A percentile compares a stretch with the other conserved stretches of the same genome.
These are phyloP conservation scores for Sugiyamaella lignohabitans DNA, from an alignment of 805 yeast genomes.

Conservation along the genomic window DNA sequence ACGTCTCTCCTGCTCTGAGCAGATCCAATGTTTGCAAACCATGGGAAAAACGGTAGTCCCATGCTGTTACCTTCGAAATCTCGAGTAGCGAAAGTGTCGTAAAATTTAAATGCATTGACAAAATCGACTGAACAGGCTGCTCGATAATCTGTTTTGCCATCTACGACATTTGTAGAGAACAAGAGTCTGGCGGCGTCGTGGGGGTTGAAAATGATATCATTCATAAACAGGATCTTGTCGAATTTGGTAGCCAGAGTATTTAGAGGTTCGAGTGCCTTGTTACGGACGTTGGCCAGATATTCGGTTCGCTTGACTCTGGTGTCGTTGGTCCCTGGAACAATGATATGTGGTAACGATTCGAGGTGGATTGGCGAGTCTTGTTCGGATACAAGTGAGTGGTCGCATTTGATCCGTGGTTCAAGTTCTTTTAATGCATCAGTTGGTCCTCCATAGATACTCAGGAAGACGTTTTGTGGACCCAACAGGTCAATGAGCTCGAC, in stretches of 20 bases:
- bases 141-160: constrained; percentile 12
- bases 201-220: constrained; percentile 15
- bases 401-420: constrained; percentile 5
- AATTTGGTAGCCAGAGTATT: neutral
- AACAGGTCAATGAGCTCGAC: constrained; percentile 10
- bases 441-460: constrained; percentile 14
- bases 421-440: constrained; percentile 7
- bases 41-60: constrained; percentile 18
- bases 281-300: neutral
- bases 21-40: constrained; percentile 12
- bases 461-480: constrained; percentile 12
- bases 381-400: constrained; percentile 9
- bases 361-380: neutral
- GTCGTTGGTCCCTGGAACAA: neutral
- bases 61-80: constrained; percentile 14
- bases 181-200: constrained; percentile 12
- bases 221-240: constrained; percentile 13
- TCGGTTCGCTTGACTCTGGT: neutral
- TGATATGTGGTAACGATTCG: neutral
- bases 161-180: constrained; percentile 12
- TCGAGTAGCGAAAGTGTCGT: constrained; percentile 17
- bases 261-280: neutral
- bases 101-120: constrained; percentile 17
- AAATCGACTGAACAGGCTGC: constrained; percentile 18
- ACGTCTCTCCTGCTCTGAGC: constrained; percentile 14